Percentiles rank a stretch among this genome's conserved stretches.
Evolutionary conservation across 495 filamentous ascomycete species (phyloP).

Genomic region (Penicillium bialowiezense): DNA sequence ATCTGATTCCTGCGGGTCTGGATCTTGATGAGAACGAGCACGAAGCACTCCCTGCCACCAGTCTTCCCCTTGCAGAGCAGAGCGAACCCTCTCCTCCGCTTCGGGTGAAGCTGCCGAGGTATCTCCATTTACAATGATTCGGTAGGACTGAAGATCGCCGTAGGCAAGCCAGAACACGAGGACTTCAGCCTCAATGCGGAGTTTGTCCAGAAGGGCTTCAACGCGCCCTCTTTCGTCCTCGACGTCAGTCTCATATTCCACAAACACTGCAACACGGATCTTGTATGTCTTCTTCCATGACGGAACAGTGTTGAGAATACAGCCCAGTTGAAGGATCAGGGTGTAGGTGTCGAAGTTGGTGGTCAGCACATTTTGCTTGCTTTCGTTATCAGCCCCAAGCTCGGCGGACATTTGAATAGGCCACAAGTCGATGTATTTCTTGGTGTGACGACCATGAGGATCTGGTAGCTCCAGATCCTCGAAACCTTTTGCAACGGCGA

Average conservation of each 20-base stretch:
- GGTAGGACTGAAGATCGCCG: constrained; percentile 69
- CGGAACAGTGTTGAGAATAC: constrained; percentile 78
- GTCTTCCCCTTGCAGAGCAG: constrained; percentile 62
- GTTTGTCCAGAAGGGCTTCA: constrained; percentile 70
- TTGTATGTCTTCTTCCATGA: constrained; percentile 76
- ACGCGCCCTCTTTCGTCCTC: constrained; percentile 74
- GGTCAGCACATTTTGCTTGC: constrained; percentile 67
- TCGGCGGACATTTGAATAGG: constrained; percentile 84
- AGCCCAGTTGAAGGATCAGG: constrained; percentile 80
- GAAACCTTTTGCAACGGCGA: constrained; percentile 83
- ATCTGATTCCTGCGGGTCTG: constrained; percentile 15
- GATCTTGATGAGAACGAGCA: constrained; percentile 44
- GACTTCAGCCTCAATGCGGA: constrained; percentile 77
- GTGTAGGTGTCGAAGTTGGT: constrained; percentile 95
- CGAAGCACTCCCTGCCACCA: constrained; percentile 82
- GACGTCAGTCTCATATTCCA: constrained; percentile 84
- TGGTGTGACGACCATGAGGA: constrained; percentile 51
- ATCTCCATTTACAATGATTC: constrained; percentile 72
- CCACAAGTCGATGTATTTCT: constrained; percentile 87
- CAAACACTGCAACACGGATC: constrained; percentile 78
- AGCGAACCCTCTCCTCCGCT: constrained; percentile 51
- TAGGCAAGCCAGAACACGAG: constrained; percentile 79
- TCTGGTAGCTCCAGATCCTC: constrained; percentile 69
- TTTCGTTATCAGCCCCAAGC: constrained; percentile 59
- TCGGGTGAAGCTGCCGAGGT: constrained; percentile 37